Conservation (phyloP, 768 basidiomycete genomes). For the Suillus clintonianus region DNA sequence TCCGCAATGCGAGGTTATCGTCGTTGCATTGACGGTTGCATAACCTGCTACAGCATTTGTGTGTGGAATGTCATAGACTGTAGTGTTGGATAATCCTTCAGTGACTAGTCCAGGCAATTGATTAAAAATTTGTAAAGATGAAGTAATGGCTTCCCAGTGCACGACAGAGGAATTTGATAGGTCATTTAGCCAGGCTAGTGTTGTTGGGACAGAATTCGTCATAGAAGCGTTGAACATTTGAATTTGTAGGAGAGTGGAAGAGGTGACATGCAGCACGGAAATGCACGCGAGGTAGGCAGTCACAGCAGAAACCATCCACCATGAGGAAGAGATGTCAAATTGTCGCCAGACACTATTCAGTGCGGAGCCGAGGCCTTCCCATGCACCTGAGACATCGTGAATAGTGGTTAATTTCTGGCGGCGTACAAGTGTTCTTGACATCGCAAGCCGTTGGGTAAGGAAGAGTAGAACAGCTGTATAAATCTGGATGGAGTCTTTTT, state of each 20-base stretch:
- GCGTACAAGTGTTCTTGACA: not conserved
- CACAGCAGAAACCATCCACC: constrained; percentile 1
- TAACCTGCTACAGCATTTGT: not conserved
- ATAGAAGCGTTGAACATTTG: not conserved
- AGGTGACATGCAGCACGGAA: too few relatives aligned
- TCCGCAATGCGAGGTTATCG: not conserved
- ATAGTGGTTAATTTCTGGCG: constrained; percentile 2
- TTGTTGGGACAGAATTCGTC: not conserved
- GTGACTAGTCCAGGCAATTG: not conserved
- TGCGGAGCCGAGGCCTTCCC: constrained; percentile 5
- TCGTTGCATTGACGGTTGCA: constrained; percentile 5
- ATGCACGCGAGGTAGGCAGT: constrained; percentile 5
- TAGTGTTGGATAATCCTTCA: not conserved
- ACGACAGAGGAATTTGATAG: too few relatives aligned
- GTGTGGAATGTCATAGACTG: constrained; percentile 5
- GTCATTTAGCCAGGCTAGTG: not conserved
- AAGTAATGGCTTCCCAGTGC: not conserved
- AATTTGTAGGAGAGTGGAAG: too few relatives aligned
- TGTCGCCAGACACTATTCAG: constrained; percentile 4
- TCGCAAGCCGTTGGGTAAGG: constrained; percentile 1
- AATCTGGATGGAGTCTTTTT: not conserved
- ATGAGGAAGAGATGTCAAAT: not conserved
- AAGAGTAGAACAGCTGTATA: constrained; percentile 5
- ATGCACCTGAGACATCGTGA: constrained; percentile 8
- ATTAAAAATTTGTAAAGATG: not conserved